Conservation (phyloP, 78 protist genomes). For the Dictyostelium discoideum region dicty_2.7 NC_007090.3:3374001-3374500, state of each 20-base stretch:
- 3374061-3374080: conserved; percentile 4
- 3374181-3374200: neutral
- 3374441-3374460: conserved; percentile 15
- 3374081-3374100: neutral
- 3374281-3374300: conserved; percentile 65
- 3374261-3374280: conserved; percentile 28
- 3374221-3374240: conserved; percentile 28
- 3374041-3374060: conserved; percentile 30
- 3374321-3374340: conserved; percentile 26
- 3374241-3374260: conserved; percentile 6
- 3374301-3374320: conserved; percentile 50
- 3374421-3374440: conserved; percentile 39
- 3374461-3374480: conserved; percentile 62
- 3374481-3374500: conserved; percentile 48
- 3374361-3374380: conserved; percentile 85
- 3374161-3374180: neutral
- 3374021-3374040: conserved; percentile 12
- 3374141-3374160: neutral
- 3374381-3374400: conserved; percentile 81
- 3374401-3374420: conserved; percentile 86
- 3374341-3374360: conserved; percentile 87
- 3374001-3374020: neutral
- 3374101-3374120: conserved; percentile 1
- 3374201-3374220: neutral
- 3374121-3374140: neutral